Conservation (phyloP, 192 early-diverging fungal species). For the Cetraspora pellucida region DNA sequence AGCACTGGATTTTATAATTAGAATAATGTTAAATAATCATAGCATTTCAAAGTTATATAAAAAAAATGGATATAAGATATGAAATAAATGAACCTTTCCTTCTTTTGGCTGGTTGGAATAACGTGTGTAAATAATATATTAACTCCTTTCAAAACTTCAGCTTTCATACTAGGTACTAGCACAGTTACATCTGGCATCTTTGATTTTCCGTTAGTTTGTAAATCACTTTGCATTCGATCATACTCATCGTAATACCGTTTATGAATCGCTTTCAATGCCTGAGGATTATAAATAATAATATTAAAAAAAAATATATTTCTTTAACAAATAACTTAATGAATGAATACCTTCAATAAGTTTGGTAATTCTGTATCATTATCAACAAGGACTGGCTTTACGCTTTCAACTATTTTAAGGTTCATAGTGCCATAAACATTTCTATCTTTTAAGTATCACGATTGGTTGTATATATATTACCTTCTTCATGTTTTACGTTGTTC, state of each 20-base stretch:
- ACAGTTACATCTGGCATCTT: constrained; percentile 46
- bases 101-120: constrained; percentile 68
- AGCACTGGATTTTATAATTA: constrained; percentile 41
- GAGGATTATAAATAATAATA: not conserved
- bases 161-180: constrained; percentile 50
- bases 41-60: not conserved
- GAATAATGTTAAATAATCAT: not conserved
- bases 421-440: too few relatives aligned
- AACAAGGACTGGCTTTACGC: not conserved
- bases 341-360: constrained; percentile 7
- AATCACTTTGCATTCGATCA: constrained; percentile 30
- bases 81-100: constrained; percentile 15
- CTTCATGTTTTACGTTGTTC: too few relatives aligned
- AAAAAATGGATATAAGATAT: not conserved
- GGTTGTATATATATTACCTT: too few relatives aligned
- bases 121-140: constrained; percentile 80
- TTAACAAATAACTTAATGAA: not conserved
- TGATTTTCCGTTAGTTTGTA: not conserved
- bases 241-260: constrained; percentile 62
- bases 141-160: constrained; percentile 63
- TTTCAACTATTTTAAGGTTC: not conserved
- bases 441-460: too few relatives aligned
- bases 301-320: not conserved
- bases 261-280: constrained; percentile 72
- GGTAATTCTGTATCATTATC: constrained; percentile 23